Conservation (phyloP, 2,329 filamentous ascomycete genomes). For the Epichloe baconii region DNA sequence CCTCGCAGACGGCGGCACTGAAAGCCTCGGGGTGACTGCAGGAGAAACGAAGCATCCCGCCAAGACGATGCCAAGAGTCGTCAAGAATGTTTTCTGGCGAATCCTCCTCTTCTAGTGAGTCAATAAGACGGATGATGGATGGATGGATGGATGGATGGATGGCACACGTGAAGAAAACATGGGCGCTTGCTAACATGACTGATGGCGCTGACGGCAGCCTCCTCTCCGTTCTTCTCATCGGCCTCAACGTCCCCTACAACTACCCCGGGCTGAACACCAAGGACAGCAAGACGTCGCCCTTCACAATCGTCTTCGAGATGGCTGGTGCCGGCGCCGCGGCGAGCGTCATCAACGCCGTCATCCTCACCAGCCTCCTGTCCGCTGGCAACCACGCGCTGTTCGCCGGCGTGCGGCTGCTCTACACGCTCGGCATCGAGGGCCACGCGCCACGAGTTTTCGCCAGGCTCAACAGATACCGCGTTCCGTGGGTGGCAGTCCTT, state of each 20-base stretch:
- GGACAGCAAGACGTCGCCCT: conserved; percentile 22
- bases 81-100: conserved; percentile 54
- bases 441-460: conserved; percentile 44
- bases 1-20: conserved; percentile 34
- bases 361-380: conserved; percentile 27
- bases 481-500: conserved; percentile 30
- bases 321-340: conserved; percentile 38
- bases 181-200: background rate
- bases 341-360: conserved; percentile 46
- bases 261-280: conserved; percentile 21
- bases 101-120: conserved; percentile 38
- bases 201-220: conserved; percentile 12
- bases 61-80: conserved; percentile 46
- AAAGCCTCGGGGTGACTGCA: conserved; percentile 52
- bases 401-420: conserved; percentile 21
- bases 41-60: conserved; percentile 52
- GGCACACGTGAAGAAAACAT: too few relatives aligned
- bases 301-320: conserved; percentile 46
- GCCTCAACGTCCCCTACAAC: conserved; percentile 46
- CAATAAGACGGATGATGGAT: background rate
- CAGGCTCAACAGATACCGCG: conserved; percentile 20
- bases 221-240: conserved; percentile 30
- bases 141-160: too few relatives aligned
- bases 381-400: conserved; percentile 26
- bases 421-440: conserved; percentile 25